Percentiles rank a stretch among this genome's conserved stretches.
phyloP scores from a whole-genome alignment of 1,139 yeast genomes.

The Nakaseomyces uthaithaninus region DNA sequence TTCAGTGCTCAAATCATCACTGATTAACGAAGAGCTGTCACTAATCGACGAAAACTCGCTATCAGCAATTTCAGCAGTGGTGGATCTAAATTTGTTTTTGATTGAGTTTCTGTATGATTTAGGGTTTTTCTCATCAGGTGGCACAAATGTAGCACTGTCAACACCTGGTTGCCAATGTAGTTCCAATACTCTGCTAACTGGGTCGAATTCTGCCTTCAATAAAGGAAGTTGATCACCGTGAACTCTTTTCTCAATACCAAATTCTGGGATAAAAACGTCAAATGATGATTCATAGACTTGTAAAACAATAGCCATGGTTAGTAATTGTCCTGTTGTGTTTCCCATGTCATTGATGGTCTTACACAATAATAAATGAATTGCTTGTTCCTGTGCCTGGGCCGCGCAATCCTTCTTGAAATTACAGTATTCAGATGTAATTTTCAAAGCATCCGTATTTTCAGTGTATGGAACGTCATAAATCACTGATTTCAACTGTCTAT shows the following conservation, averaged over 20 bases:
- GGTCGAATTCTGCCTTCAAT: conserved; percentile 86
- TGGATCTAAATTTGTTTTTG: conserved; percentile 67
- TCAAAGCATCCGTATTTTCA: conserved; percentile 64
- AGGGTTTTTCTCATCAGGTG: conserved; percentile 76
- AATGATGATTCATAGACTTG: conserved; percentile 95
- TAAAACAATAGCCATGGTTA: conserved; percentile 78
- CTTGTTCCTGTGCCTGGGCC: conserved; percentile 87
- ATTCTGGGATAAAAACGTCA: conserved; percentile 88
- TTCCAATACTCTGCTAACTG: conserved; percentile 58
- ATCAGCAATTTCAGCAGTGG: conserved; percentile 64
- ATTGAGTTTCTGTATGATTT: conserved; percentile 70
- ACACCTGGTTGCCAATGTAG: conserved; percentile 87
- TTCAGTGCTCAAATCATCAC: conserved; percentile 40
- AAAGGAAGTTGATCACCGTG: conserved; percentile 96
- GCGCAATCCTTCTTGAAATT: conserved; percentile 95
- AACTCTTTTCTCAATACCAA: conserved; percentile 94
- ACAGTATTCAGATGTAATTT: conserved; percentile 83
- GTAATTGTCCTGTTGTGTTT: conserved; percentile 66
- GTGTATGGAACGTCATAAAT: conserved; percentile 36
- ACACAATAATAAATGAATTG: conserved; percentile 75
- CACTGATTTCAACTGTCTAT: conserved; percentile 74
- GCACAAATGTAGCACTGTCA: conserved; percentile 85
- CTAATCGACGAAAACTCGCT: conserved; percentile 17
- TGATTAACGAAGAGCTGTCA: conserved; percentile 29
- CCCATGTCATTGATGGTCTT: conserved; percentile 79